Evolutionary conservation across 306 rosid species (phyloP), one percentile per base, ranked within the genome.

Genomic region (Pyrus communis): DNA sequence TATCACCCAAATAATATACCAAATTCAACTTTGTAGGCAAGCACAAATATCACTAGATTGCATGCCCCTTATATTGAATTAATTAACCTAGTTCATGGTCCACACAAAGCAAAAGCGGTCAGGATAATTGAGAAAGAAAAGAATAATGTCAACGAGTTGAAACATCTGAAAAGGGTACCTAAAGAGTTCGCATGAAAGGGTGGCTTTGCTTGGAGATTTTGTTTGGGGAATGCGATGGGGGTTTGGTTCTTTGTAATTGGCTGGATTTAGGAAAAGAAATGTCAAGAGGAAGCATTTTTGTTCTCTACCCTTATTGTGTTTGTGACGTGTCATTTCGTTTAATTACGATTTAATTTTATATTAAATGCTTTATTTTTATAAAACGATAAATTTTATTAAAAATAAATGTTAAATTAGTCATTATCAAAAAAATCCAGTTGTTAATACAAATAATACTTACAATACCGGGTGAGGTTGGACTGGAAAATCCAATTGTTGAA

Each of bases 1-100:
- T 83, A 77, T 77, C 71, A 78, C 81, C 76, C 33, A 82, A 78
- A 84, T 83, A 85, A 83, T 59, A 86, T 91, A 77, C 97, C 90
- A 88, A 91, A 86, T 82, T 85, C 80, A 85, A 62, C 82, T 66
- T 75, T 75, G 86, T 77, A 75, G 83, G 84, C 84, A 84, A 80
- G 85, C 85, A 82, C 73, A 82, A 80, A 83, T 78, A 66, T 72
- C 57, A 71, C 67, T 27, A 58, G 82, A 77, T 79, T 75, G 74
- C 79, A 77, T 75, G 71, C 79, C 81, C 67, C 73, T 72, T 43
- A 18, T 4, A 67, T 74, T 74, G 73, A 70, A 12, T 61, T 27
- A 61, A 61, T 10, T n/a, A 65, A 81, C 73, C 75, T 75, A 42
- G 79, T 73, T 69, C 49, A 69, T 23, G 25, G 73, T 42, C 28